Percentiles rank a stretch among this genome's conserved stretches.
phyloP scores from a whole-genome alignment of 208 protist species.

The Trypanosomatidae sp. region DNA sequence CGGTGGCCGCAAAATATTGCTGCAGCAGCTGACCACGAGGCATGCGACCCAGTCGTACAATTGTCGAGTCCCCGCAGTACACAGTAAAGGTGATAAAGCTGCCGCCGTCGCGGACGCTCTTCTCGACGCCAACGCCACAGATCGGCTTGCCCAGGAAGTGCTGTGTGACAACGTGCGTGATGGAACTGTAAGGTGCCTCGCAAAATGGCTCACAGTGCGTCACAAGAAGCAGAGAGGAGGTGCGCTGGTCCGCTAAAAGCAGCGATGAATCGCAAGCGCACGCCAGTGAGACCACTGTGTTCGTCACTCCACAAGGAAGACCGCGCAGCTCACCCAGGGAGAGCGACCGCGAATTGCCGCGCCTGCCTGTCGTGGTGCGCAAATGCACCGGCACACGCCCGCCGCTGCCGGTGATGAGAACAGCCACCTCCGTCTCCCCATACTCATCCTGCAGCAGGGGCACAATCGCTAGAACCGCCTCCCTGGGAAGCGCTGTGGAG shows the following conservation, averaged over 20 bases:
- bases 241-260: slow-evolving; percentile 50
- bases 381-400: slow-evolving; percentile 37
- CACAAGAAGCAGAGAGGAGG: slow-evolving; percentile 40
- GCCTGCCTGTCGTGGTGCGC: neutral
- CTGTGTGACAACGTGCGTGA: slow-evolving; percentile 41
- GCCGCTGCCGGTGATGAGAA: slow-evolving; percentile 43
- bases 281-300: slow-evolving; percentile 20
- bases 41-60: slow-evolving; percentile 39
- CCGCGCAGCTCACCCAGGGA: slow-evolving; percentile 4
- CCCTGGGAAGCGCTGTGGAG: slow-evolving; percentile 5
- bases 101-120: slow-evolving; percentile 22
- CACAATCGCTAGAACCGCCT: slow-evolving; percentile 25
- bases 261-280: slow-evolving; percentile 19
- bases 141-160: slow-evolving; percentile 34
- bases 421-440: slow-evolving; percentile 19
- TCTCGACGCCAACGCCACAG: slow-evolving; percentile 39
- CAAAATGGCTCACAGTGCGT: slow-evolving; percentile 36
- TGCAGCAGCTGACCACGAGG: slow-evolving; percentile 37
- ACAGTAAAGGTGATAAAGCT: slow-evolving; percentile 41
- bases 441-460: slow-evolving; percentile 11
- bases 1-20: slow-evolving; percentile 30
- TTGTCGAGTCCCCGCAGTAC: slow-evolving; percentile 45
- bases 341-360: neutral
- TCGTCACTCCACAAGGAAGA: slow-evolving; percentile 15
- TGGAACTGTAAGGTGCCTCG: slow-evolving; percentile 20